These are phyloP conservation scores for Pythium periplocum DNA, from an alignment of 352 stramenopile genomes.

Conservation along the genomic window DNA sequence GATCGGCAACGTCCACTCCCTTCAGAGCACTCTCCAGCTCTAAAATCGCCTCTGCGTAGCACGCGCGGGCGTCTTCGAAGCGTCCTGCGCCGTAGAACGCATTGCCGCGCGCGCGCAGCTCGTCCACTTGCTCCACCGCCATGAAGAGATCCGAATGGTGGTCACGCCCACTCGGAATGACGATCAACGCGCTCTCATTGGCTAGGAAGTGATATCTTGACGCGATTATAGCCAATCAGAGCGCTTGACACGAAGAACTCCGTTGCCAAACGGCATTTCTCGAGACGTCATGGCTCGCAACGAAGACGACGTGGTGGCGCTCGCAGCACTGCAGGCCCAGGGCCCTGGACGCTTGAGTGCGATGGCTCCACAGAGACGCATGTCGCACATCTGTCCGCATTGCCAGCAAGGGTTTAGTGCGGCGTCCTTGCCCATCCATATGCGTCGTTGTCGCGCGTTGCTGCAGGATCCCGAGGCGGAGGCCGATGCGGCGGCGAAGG, in stretches of 20 bases:
- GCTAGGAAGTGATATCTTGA: too few relatives aligned
- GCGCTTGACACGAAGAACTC: too few relatives aligned
- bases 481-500: conserved; percentile 13
- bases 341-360: conserved; percentile 11
- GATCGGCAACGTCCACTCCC: background rate
- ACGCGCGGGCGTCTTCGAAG: conserved; percentile 46
- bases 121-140: conserved; percentile 10
- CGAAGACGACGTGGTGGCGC: conserved; percentile 28
- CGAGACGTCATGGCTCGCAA: background rate
- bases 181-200: too few relatives aligned
- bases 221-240: too few relatives aligned
- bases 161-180: too few relatives aligned
- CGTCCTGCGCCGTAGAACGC: conserved; percentile 40
- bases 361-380: conserved; percentile 13
- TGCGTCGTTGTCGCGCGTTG: conserved; percentile 48
- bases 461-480: conserved; percentile 22
- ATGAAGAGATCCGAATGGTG: too few relatives aligned
- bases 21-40: conserved; percentile 10
- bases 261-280: too few relatives aligned
- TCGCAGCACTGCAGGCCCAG: conserved; percentile 25
- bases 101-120: conserved; percentile 45
- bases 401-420: conserved; percentile 51
- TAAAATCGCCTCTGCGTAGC: conserved; percentile 43
- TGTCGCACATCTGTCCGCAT: conserved; percentile 38
- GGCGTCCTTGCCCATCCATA: conserved; percentile 59